Evolutionary conservation across 2,329 filamentous ascomycete genomes (phyloP).

Genomic region (Cadophora sp.): DNA sequence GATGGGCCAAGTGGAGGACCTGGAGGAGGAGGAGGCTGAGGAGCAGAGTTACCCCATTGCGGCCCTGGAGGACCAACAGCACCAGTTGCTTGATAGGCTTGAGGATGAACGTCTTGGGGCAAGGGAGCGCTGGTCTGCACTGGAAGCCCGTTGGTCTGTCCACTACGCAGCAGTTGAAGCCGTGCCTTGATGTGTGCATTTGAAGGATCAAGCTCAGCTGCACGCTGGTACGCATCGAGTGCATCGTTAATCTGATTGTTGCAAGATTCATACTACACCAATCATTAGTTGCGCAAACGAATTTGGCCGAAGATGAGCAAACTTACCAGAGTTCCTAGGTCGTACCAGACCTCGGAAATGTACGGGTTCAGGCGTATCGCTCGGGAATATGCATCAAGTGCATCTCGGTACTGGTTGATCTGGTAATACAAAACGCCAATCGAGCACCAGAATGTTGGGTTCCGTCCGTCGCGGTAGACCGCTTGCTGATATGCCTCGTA

Average conservation of each 20-base stretch:
- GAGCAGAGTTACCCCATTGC: slow-evolving; percentile 84
- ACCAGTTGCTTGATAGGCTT: slow-evolving; percentile 85
- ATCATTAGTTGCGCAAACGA: slow-evolving; percentile 38
- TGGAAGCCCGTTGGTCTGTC: slow-evolving; percentile 73
- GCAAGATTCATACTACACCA: slow-evolving; percentile 86
- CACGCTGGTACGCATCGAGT: slow-evolving; percentile 92
- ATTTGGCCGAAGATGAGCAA: slow-evolving; percentile 36
- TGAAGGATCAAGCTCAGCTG: slow-evolving; percentile 88
- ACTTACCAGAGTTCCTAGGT: slow-evolving; percentile 91
- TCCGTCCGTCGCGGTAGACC: slow-evolving; percentile 95
- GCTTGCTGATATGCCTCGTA: slow-evolving; percentile 99
- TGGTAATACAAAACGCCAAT: slow-evolving; percentile 99
- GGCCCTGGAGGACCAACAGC: slow-evolving; percentile 85
- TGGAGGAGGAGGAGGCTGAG: slow-evolving; percentile 67
- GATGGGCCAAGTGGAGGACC: slow-evolving; percentile 46
- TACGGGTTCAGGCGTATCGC: slow-evolving; percentile 97
- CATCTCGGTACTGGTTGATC: slow-evolving; percentile 99
- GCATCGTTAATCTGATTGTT: slow-evolving; percentile 99
- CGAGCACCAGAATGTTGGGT: slow-evolving; percentile 99
- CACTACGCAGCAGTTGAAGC: slow-evolving; percentile 85
- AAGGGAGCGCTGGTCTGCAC: slow-evolving; percentile 81
- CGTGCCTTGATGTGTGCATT: slow-evolving; percentile 98
- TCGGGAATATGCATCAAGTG: slow-evolving; percentile 94
- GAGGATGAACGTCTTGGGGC: slow-evolving; percentile 94
- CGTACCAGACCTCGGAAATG: slow-evolving; percentile 99